Evolutionary conservation across 257 asterid species (phyloP).

Genomic region (Solanum peruvianum): DNA sequence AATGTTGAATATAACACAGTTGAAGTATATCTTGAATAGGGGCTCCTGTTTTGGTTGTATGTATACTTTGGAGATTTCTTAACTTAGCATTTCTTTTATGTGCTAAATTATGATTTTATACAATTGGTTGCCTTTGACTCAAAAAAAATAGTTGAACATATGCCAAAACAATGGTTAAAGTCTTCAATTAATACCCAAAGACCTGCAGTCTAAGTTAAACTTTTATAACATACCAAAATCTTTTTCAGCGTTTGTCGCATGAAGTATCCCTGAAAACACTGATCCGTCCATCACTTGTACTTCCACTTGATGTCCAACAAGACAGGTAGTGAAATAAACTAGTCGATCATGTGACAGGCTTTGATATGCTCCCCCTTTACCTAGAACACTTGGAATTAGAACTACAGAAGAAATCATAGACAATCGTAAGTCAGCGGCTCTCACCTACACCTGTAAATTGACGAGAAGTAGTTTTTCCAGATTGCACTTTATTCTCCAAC

Average conservation of each 20-base stretch:
- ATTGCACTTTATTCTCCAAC: constrained; percentile 20
- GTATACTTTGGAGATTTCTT: neutral
- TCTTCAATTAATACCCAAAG: neutral
- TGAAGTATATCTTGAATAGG: neutral
- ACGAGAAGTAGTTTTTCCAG: constrained; percentile 37
- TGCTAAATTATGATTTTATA: neutral
- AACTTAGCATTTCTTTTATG: neutral
- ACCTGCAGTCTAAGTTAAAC: neutral
- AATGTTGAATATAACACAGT: neutral
- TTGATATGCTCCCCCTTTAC: constrained; percentile 48
- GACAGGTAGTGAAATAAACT: constrained; percentile 54
- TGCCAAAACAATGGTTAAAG: neutral
- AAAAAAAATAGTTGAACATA: neutral
- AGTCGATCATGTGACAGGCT: constrained; percentile 62
- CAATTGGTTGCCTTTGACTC: neutral
- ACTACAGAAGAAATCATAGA: neutral
- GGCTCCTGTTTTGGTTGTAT: neutral
- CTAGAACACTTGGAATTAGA: constrained; percentile 21
- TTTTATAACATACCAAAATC: constrained; percentile 56
- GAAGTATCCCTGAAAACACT: constrained; percentile 73
- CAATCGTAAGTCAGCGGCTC: constrained; percentile 1
- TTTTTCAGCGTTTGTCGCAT: constrained; percentile 61
- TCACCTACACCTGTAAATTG: constrained; percentile 40
- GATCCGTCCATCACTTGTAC: constrained; percentile 92
- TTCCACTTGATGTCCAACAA: constrained; percentile 89